A percentile compares a stretch with the other conserved stretches of the same genome.
These are phyloP conservation scores for Chrysosporium queenslandicum DNA, from an alignment of 2,329 filamentous ascomycete genomes.

Conservation along the genomic window DNA sequence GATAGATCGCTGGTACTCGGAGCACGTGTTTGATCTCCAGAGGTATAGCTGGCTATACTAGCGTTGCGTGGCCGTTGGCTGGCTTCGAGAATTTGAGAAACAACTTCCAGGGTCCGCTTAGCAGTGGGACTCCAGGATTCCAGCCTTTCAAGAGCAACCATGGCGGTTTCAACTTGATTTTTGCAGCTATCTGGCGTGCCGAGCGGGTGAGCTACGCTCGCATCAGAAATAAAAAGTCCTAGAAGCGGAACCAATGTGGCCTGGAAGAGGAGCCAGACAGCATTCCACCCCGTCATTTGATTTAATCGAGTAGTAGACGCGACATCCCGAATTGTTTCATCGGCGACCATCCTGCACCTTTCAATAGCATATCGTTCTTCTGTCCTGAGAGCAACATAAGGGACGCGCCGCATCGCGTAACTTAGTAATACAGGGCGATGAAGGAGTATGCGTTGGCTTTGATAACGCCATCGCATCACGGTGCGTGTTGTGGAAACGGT, in stretches of 20 bases:
- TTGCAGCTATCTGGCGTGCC: conserved; percentile 44
- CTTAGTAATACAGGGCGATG: conserved; percentile 63
- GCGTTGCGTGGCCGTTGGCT: conserved; percentile 24
- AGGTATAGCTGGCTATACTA: background rate
- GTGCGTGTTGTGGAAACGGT: conserved; percentile 59
- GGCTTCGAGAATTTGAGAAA: conserved; percentile 55
- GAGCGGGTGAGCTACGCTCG: conserved; percentile 47
- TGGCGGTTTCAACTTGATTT: conserved; percentile 46
- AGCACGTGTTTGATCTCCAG: background rate
- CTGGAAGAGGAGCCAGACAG: conserved; percentile 72
- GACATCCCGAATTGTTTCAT: conserved; percentile 63
- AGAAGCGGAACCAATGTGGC: conserved; percentile 69
- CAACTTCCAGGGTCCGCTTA: conserved; percentile 52
- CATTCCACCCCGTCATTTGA: conserved; percentile 71
- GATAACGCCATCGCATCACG: conserved; percentile 74
- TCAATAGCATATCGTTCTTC: conserved; percentile 60
- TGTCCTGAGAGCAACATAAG: conserved; percentile 42
- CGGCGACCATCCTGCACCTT: conserved; percentile 59
- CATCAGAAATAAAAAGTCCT: conserved; percentile 49
- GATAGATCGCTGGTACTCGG: background rate
- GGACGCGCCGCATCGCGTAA: conserved; percentile 46
- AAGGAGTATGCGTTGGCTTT: conserved; percentile 66
- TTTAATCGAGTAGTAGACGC: conserved; percentile 59
- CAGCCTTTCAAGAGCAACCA: conserved; percentile 41
- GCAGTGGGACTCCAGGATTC: conserved; percentile 56